A percentile compares a stretch with the other conserved stretches of the same genome.
Conservation (phyloP, 1,139 yeast species). For the Saccharomyces hybrid region DNA sequence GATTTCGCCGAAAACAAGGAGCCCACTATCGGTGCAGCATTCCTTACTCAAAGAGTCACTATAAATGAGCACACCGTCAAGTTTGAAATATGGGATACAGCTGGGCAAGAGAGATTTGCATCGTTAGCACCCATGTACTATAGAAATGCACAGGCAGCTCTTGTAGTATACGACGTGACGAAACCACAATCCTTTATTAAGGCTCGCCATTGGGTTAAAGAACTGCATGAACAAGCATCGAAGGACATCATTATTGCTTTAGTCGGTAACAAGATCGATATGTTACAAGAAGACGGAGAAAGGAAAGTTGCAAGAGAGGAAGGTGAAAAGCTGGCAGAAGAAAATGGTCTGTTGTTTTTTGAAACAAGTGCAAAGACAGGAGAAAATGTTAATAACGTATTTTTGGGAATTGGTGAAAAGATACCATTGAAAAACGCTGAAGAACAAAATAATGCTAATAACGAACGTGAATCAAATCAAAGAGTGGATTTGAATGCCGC, state of each 20-base stretch:
- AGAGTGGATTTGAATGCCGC: conserved; percentile 3
- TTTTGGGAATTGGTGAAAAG: conserved; percentile 79
- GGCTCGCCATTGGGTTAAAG: conserved; percentile 99
- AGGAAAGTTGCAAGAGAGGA: conserved; percentile 85
- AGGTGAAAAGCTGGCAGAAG: conserved; percentile 72
- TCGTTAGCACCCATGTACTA: conserved; percentile 96
- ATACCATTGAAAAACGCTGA: conserved; percentile 2
- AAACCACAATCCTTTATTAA: conserved; percentile 95
- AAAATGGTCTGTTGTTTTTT: conserved; percentile 80
- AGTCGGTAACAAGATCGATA: conserved; percentile 86
- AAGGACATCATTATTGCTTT: conserved; percentile 87
- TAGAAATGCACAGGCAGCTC: conserved; percentile 96
- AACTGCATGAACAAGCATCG: conserved; percentile 88
- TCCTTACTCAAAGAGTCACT: conserved; percentile 87
- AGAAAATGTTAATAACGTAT: conserved; percentile 85
- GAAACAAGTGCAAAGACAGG: conserved; percentile 95
- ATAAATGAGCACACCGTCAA: conserved; percentile 85
- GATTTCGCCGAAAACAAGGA: conserved; percentile 96
- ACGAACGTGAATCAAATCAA: conserved; percentile 1
- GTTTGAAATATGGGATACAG: conserved; percentile 98
- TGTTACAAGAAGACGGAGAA: conserved; percentile 42
- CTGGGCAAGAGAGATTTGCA: conserved; percentile 97
- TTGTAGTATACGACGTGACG: conserved; percentile 91
- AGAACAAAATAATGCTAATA: conserved; percentile 4
- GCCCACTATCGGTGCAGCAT: conserved; percentile 98